A percentile compares a stretch with the other conserved stretches of the same genome.
phyloP scores from a whole-genome alignment of 2,329 filamentous ascomycete genomes.

The Penicillium sp. region DNA sequence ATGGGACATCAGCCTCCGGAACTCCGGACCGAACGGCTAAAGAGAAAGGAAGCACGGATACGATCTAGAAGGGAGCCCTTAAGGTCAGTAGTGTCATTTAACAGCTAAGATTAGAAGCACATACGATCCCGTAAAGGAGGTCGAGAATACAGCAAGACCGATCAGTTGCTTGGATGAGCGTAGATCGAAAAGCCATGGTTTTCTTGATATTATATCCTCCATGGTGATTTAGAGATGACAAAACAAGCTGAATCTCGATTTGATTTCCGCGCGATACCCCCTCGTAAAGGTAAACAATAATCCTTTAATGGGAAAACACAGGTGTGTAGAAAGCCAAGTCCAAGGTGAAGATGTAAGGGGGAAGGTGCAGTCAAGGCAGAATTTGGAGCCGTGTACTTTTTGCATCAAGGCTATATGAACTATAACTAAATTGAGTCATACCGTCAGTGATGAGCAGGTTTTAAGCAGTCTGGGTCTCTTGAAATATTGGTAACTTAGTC shows the following conservation, averaged over 20 bases:
- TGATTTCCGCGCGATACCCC: too few relatives aligned
- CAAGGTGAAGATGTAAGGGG: neutral
- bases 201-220: neutral
- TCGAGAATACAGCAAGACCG: conserved; percentile 1
- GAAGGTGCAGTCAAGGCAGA: neutral
- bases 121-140: conserved; percentile 8
- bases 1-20: conserved; percentile 4
- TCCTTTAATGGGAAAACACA: neutral
- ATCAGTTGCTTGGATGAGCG: conserved; percentile 8
- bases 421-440: neutral
- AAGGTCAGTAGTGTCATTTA: neutral
- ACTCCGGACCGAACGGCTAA: neutral
- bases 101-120: neutral
- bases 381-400: neutral
- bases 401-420: neutral
- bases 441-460: too few relatives aligned
- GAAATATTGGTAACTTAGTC: neutral
- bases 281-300: neutral
- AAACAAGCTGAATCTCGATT: neutral
- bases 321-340: neutral
- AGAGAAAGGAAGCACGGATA: conserved; percentile 7
- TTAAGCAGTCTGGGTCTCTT: neutral
- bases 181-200: conserved; percentile 3
- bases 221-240: neutral
- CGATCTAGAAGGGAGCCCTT: neutral